phyloP scores from a whole-genome alignment of 495 filamentous ascomycete genomes.

The Tetracladium setigerum region DNA sequence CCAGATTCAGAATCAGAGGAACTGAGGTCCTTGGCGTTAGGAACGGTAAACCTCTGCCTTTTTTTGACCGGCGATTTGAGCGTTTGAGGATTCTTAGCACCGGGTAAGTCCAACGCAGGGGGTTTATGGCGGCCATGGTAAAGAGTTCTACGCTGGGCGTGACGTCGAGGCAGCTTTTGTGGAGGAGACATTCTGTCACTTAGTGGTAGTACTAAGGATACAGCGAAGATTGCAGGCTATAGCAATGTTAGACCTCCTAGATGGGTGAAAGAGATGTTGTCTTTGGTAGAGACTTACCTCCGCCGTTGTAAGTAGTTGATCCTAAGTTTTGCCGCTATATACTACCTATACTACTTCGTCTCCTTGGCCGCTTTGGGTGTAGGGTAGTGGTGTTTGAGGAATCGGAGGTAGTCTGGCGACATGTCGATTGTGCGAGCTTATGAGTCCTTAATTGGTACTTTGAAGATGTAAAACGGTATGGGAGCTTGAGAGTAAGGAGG shows the following conservation, averaged over 20 bases:
- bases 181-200: neutral
- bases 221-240: too few species aligned
- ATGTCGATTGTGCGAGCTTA: too few species aligned
- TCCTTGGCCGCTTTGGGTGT: neutral
- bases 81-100: neutral
- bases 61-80: slow-evolving; percentile 3
- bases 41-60: neutral
- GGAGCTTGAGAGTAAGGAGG: too few species aligned
- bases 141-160: slow-evolving; percentile 7
- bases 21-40: neutral
- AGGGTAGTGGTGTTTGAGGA: too few species aligned
- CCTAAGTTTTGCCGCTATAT: slow-evolving; percentile 1
- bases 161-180: slow-evolving; percentile 7
- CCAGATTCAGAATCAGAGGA: too few species aligned
- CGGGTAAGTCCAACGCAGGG: neutral
- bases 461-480: too few species aligned
- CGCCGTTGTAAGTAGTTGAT: slow-evolving; percentile 4
- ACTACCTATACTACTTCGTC: neutral
- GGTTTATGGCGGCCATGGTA: neutral
- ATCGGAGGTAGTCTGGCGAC: too few species aligned
- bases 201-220: too few species aligned
- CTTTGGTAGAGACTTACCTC: neutral
- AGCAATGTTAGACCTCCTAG: neutral
- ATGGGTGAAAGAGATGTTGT: neutral
- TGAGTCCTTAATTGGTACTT: too few species aligned